A percentile compares a stretch with the other conserved stretches of the same genome.
Conservation (phyloP, 148 eudicot species). For the Heliosperma pusillum region DNA sequence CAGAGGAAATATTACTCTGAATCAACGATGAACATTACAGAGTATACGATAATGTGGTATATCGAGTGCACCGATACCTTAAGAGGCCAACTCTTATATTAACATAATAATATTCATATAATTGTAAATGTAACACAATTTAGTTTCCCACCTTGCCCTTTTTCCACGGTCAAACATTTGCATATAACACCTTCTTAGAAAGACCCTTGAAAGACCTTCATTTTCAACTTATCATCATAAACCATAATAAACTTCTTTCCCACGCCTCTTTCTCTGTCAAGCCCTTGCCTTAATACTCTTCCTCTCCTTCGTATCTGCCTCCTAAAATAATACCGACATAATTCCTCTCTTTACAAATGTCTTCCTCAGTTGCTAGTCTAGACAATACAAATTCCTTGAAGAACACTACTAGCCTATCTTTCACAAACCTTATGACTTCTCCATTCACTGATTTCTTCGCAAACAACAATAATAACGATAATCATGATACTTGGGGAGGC, state of each 20-base stretch:
- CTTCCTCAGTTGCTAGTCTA: conserved; percentile 46
- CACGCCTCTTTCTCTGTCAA: too few species aligned
- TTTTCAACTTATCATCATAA: conserved; percentile 21
- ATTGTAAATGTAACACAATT: too few species aligned
- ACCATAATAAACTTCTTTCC: too few species aligned
- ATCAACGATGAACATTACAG: too few species aligned
- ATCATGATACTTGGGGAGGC: conserved; percentile 17
- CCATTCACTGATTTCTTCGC: conserved; percentile 53
- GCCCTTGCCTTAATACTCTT: too few species aligned
- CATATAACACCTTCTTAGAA: conserved; percentile 39
- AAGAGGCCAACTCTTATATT: too few species aligned
- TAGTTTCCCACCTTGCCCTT: too few species aligned
- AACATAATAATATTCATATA: too few species aligned
- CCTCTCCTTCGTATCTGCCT: too few species aligned
- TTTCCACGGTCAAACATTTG: conserved; percentile 48
- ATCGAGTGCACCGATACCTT: too few species aligned
- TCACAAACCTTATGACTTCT: conserved; percentile 40
- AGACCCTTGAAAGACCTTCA: conserved; percentile 17
- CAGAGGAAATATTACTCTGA: too few species aligned
- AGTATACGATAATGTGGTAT: too few species aligned
- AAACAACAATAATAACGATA: conserved; percentile 12
- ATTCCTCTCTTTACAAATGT: conserved; percentile 27
- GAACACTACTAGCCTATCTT: conserved; percentile 17
- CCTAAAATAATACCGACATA: not conserved
- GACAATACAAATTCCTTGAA: conserved; percentile 26